Conservation (phyloP, 2,329 filamentous ascomycete species). For the Fusarium napiforme region DNA sequence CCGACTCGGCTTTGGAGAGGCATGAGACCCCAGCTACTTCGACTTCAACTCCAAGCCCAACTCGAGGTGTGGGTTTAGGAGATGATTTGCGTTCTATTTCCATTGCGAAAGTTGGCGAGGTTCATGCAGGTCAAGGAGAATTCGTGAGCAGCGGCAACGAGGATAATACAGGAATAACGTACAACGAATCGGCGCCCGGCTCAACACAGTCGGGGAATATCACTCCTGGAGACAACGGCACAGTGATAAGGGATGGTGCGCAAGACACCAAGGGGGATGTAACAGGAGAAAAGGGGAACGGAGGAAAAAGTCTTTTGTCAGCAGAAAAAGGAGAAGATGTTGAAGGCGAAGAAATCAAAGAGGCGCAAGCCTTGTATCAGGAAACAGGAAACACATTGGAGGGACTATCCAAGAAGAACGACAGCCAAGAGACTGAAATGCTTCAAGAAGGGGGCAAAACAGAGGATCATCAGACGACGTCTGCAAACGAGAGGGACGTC, state of each 20-base stretch:
- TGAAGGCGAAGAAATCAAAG: constrained; percentile 17
- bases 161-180: background rate
- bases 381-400: constrained; percentile 5
- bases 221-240: constrained; percentile 3
- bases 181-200: background rate
- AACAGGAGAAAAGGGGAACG: background rate
- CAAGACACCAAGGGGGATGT: background rate
- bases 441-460: constrained; percentile 1
- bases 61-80: background rate
- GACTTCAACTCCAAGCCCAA: constrained; percentile 24
- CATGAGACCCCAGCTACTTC: constrained; percentile 33
- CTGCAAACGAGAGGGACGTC: background rate
- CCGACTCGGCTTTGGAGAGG: constrained; percentile 24
- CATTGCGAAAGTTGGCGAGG: background rate
- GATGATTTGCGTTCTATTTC: background rate
- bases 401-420: constrained; percentile 4
- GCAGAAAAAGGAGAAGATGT: background rate
- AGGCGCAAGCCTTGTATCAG: constrained; percentile 8
- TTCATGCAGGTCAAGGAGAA: background rate
- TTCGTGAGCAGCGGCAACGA: background rate
- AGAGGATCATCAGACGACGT: constrained; percentile 7
- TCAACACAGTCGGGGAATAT: constrained; percentile 1
- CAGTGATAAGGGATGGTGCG: constrained; percentile 5
- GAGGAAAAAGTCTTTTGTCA: background rate
- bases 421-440: constrained; percentile 6